Percentiles rank a stretch among this genome's conserved stretches.
Conservation (phyloP, 2,329 filamentous ascomycete genomes). For the Clarireedia hainanense region DNA sequence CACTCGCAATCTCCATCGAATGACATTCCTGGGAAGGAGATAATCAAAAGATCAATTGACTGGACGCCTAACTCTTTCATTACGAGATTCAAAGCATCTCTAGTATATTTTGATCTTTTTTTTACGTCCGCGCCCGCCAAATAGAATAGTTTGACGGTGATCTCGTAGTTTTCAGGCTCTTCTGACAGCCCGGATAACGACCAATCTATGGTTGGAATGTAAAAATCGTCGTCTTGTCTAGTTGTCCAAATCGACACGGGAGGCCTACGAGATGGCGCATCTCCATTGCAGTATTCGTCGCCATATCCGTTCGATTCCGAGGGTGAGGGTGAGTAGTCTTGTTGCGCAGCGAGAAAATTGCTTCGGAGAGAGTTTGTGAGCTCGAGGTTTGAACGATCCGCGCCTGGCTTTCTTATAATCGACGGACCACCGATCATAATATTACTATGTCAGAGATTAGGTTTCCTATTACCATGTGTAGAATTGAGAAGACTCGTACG, state of each 20-base stretch:
- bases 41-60: slow-evolving; percentile 79
- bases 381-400: slow-evolving; percentile 85
- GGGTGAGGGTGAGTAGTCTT: slow-evolving; percentile 41
- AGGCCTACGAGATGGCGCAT: slow-evolving; percentile 22
- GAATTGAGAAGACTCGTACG: slow-evolving; percentile 46
- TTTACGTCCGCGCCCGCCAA: slow-evolving; percentile 61
- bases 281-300: slow-evolving; percentile 27
- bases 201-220: slow-evolving; percentile 73
- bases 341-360: slow-evolving; percentile 70
- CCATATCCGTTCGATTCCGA: slow-evolving; percentile 32
- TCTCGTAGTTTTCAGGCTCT: slow-evolving; percentile 79
- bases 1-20: slow-evolving; percentile 91
- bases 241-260: slow-evolving; percentile 57
- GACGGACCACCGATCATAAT: slow-evolving; percentile 70
- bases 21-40: slow-evolving; percentile 86
- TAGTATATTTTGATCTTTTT: slow-evolving; percentile 60
- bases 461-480: not conserved
- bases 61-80: slow-evolving; percentile 68
- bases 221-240: slow-evolving; percentile 51
- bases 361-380: slow-evolving; percentile 79
- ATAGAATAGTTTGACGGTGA: slow-evolving; percentile 94
- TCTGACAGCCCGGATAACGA: slow-evolving; percentile 65
- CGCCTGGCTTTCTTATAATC: slow-evolving; percentile 70
- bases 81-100: slow-evolving; percentile 73
- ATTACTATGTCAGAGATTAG: slow-evolving; percentile 24